A percentile compares a stretch with the other conserved stretches of the same genome.
Evolutionary conservation across 1,284 basidiomycete species (phyloP).

Genomic region (Pseudozyma sp.): DNA sequence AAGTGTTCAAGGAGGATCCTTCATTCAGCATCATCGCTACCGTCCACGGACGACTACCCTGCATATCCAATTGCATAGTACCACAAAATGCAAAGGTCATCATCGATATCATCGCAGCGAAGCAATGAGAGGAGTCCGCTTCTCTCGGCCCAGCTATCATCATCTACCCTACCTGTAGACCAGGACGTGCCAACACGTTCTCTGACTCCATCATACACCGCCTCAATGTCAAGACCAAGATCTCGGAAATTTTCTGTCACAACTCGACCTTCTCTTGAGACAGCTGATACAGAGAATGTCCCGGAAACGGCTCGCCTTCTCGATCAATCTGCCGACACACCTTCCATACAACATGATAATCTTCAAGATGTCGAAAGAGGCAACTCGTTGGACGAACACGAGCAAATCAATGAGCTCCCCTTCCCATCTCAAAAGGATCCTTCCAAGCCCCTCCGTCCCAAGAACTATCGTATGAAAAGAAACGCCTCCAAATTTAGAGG

Average conservation of each 20-base stretch:
- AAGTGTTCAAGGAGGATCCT: too few species aligned
- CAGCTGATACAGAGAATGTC: conserved; percentile 8
- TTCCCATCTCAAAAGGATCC: conserved; percentile 50
- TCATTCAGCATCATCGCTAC: too few species aligned
- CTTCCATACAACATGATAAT: background rate
- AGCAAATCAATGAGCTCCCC: conserved; percentile 26
- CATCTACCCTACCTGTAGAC: conserved; percentile 6
- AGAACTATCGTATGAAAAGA: conserved; percentile 31
- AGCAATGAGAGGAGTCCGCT: conserved; percentile 43
- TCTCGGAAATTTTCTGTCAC: conserved; percentile 31
- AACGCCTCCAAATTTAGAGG: conserved; percentile 20
- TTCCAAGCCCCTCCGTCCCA: conserved; percentile 40
- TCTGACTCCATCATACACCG: conserved; percentile 18
- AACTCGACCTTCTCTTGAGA: conserved; percentile 8
- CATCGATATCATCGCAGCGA: conserved; percentile 26
- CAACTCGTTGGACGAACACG: conserved; percentile 12
- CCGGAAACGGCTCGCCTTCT: conserved; percentile 29
- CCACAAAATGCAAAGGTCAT: conserved; percentile 19
- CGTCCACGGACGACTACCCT: too few species aligned
- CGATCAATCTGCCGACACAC: conserved; percentile 1
- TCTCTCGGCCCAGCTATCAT: conserved; percentile 21
- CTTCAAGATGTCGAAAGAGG: conserved; percentile 22
- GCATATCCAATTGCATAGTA: too few species aligned
- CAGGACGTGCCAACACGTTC: conserved; percentile 20
- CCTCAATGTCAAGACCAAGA: conserved; percentile 6